Evolutionary conservation across 257 asterid species (phyloP), one percentile per base, ranked within the genome.

Genomic region (Verbena officinalis): DNA sequence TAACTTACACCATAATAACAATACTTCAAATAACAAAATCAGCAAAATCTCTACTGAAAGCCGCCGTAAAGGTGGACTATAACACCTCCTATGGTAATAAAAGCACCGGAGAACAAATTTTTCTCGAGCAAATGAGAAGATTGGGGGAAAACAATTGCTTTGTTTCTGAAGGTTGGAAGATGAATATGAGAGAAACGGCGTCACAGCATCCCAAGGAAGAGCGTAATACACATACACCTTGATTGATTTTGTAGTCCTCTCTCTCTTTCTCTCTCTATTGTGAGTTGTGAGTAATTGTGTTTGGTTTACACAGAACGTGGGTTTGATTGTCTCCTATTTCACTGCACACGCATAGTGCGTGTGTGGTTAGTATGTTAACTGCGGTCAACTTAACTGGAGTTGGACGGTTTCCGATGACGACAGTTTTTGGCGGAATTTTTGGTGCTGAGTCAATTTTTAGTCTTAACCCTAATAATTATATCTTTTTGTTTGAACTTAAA

Each of bases 241-340:
- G 75, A 77, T 76, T 73, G 71, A 75, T 76, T n/a, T 81, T 79
- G 82, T 75, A 23, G 19, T 9, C 12, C 50, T 57, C 12, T 14
- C 19, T 54, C 65, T 60, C 60, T 22, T 49, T 46, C 38, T 17
- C 20, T 8, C 22, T 17, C 9, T 5, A 5, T 33, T 46, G 60
- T 21, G 12, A 75, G 58, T 33, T 33, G 52, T 21, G 12, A 75
- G 58, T 69, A 24, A 62, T 45, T 59, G 46, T 31, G 50, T 48
- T 53, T 68, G 72, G 67, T 51, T 55, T 73, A 53, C 72, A 70
- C 68, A 55, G 68, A 66, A 73, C 78, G 71, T 69, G 77, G 78
- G 67, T 80, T 83, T 61, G 79, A 65, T 68, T 74, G 81, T 82
- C 84, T 77, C 84, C 78, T 80, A 78, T 80, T 80, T 67, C 80